Conservation (phyloP, 805 yeast genomes). For the Suhomyces sp. region DNA sequence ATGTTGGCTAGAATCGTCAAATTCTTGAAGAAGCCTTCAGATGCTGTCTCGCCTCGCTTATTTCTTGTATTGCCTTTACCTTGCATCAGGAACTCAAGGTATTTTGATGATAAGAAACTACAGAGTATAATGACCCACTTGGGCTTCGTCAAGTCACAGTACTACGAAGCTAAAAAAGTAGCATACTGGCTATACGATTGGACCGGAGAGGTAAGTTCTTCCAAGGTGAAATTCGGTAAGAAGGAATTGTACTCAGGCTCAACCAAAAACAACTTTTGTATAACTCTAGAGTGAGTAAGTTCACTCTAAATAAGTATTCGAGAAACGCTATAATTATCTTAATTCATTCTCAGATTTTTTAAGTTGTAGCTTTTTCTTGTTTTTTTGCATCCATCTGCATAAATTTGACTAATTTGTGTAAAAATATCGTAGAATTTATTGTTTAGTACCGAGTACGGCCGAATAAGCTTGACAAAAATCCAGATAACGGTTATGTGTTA, state of each 20-base stretch:
- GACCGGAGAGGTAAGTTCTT: conserved; percentile 26
- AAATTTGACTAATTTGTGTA: not conserved
- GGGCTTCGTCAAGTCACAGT: conserved; percentile 53
- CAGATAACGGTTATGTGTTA: too few species aligned
- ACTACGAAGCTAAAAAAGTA: conserved; percentile 65
- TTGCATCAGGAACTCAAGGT: conserved; percentile 79
- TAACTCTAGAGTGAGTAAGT: conserved; percentile 16
- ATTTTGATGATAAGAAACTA: conserved; percentile 49
- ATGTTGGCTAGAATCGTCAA: conserved; percentile 63
- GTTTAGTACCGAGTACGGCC: too few species aligned
- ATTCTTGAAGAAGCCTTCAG: conserved; percentile 46
- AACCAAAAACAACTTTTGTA: conserved; percentile 67
- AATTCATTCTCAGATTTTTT: too few species aligned
- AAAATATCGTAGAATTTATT: too few species aligned
- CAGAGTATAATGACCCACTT: conserved; percentile 48
- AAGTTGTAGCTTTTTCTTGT: not conserved
- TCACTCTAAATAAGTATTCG: too few species aligned
- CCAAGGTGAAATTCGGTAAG: conserved; percentile 31
- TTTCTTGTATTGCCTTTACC: conserved; percentile 89
- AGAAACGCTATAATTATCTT: not conserved
- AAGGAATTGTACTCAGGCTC: conserved; percentile 54
- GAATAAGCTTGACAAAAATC: too few species aligned
- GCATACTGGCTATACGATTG: conserved; percentile 68
- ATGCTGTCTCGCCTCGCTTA: conserved; percentile 34
- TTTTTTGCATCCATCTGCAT: not conserved